phyloP scores from a whole-genome alignment of 345 rosid genomes.

The Geranium rotundifolium region DNA sequence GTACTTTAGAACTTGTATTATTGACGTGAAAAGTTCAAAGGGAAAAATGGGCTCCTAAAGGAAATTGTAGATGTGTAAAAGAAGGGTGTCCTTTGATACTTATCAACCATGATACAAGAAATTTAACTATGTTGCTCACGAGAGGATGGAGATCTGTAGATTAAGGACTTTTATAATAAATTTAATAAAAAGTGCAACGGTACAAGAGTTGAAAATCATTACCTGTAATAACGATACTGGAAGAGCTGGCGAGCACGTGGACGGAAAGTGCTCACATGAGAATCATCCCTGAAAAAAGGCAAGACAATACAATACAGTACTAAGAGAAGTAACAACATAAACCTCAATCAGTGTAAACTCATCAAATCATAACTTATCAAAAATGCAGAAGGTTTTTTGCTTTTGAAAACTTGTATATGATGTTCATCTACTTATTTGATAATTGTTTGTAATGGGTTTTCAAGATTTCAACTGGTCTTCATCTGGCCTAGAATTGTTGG shows the following conservation, averaged over 20 bases:
- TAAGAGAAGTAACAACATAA: not conserved
- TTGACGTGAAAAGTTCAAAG: not conserved
- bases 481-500: not conserved
- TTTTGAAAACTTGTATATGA: not conserved
- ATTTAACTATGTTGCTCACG: not conserved
- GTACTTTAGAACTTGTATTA: not conserved
- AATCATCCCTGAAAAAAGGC: conserved; percentile 65
- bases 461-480: not conserved
- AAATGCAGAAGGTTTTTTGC: not conserved
- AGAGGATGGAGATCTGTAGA: not conserved
- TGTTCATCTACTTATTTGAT: not conserved
- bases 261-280: conserved; percentile 77
- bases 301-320: conserved; percentile 9
- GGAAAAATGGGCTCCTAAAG: not conserved
- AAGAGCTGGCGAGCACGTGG: conserved; percentile 88
- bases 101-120: not conserved
- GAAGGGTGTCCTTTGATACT: not conserved
- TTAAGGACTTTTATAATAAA: not conserved
- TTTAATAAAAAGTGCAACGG: no score
- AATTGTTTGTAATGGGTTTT: not conserved
- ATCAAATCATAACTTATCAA: not conserved
- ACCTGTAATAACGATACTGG: conserved; percentile 98
- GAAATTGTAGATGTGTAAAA: not conserved
- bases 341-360: not conserved
- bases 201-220: conserved; percentile 3